Evolutionary conservation across 306 rosid species (phyloP).

Genomic region (Dalbergia cultrata): DNA sequence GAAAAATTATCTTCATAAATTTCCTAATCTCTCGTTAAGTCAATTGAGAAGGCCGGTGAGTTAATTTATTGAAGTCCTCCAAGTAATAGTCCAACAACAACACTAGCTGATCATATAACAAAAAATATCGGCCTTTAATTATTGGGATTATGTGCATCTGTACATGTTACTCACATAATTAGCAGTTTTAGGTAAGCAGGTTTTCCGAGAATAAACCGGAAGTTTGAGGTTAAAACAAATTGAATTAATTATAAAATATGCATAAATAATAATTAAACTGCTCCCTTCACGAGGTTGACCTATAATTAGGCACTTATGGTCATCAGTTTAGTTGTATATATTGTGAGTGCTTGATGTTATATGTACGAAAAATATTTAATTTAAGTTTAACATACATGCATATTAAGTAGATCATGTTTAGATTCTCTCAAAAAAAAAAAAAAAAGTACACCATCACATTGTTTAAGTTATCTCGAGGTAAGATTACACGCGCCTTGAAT

Average conservation of each 20-base stretch:
- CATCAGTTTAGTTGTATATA: not conserved
- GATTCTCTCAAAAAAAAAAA: not conserved
- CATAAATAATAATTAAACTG: conserved; percentile 26
- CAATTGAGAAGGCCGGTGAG: too few species aligned
- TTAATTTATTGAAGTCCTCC: too few species aligned
- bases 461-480: not conserved
- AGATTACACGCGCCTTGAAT: conserved; percentile 14
- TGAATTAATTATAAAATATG: conserved; percentile 22
- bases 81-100: too few species aligned
- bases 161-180: not conserved
- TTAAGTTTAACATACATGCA: not conserved
- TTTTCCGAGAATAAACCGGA: not conserved
- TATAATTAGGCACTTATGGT: conserved; percentile 11
- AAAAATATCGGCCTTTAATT: too few species aligned
- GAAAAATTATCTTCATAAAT: too few species aligned
- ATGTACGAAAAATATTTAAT: not conserved
- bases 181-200: not conserved
- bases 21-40: too few species aligned
- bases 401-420: conserved; percentile 1
- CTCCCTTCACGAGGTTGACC: conserved; percentile 41
- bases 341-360: not conserved
- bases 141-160: not conserved
- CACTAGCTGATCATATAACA: too few species aligned
- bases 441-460: not conserved
- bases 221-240: conserved; percentile 32